Evolutionary conservation across 2,329 filamentous ascomycete species (phyloP), one percentile per base, ranked within the genome.

Genomic region (Stachybotrys chartarum): DNA sequence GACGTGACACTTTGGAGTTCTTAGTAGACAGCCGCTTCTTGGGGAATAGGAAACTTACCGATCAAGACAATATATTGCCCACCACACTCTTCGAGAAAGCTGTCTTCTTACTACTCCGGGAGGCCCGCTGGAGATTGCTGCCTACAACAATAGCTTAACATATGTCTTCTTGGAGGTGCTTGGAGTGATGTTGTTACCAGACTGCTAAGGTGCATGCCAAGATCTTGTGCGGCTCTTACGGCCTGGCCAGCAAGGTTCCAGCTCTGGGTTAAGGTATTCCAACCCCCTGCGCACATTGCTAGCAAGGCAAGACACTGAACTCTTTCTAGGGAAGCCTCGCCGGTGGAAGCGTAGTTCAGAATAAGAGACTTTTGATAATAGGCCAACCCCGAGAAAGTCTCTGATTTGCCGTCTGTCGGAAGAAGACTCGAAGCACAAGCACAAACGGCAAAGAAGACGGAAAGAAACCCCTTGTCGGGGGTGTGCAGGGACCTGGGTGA

Each of bases 231-330:
- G 10, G 61, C 59, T 30, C 65, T 51, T 4, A 68, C 66, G 1
- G 66, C 66, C 48, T 68, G 65, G 1, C 65, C 65, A 12, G 57
- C 57, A 32, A 59, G 54, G 11, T 52, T 60, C 66, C 65, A 68
- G 54, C 66, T 67, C 31, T 63, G 61, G 1, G 66, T 61, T 12
- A 67, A 54, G 1, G 64, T 68, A 44, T 68, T 68, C 66, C 66
- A 69, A 5, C 66, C 62, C 0, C 62, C 64, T 8, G 61, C 59
- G 55, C 65, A 69, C 61, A 68, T 66, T 2, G 65, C 58, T 3
- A 69, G 54, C 7, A 69, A 53, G 3, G 59, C 64, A 5, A 69
- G 57, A 53, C 64, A 69, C 30, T 69, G 66, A 1, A 67, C 64
- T 5, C 58, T 55, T 54, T 68, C 66, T 0, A 66, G 35, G 4